Evolutionary conservation across 2,329 filamentous ascomycete genomes (phyloP), one percentile per base, ranked within the genome.

Genomic region (Epichloe amarillans): DNA sequence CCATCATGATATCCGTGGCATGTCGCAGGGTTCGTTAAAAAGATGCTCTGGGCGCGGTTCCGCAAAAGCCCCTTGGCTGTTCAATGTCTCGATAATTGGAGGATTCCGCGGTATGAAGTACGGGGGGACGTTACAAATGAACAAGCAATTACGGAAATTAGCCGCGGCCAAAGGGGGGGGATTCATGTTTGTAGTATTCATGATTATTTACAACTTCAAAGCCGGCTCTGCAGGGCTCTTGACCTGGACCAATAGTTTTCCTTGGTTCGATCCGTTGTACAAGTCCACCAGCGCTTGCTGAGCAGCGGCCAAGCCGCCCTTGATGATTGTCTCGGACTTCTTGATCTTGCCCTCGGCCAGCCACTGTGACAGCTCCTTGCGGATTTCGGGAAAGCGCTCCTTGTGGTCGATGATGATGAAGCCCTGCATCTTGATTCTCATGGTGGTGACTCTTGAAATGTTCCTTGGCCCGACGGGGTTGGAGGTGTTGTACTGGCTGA

Each of bases 381-480:
- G 67, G 1, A 83, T 86, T 41, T 68, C 63, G 0, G 72, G 61
- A 61, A 76, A 85, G 59, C 83, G 72, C 49, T 75, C 68, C 4
- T 64, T 66, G 60, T 75, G 86, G 63, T 89, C 86, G 50, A 86
- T 77, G 46, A 88, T 76, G 54, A 89, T 83, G 66, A 90, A 89
- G 0, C 83, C 83, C 67, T 84, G 74, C 72, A 86, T 79, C 49
- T 69, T 74, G 60, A 81, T 75, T 53, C 78, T 67, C 72, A 78
- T 78, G 5, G 67, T 63, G 42, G 77, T 67, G 49, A 77, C 69
- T 64, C 73, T 74, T 47, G 66, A 63, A 59, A 77, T 73, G 61
- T 79, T 75, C 58, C 71, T 76, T 46, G 77, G 77, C 1, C 82
- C 82, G 52, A 75, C 66, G 43, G 74, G 73, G 39, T 72, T 72